Percentiles rank a stretch among this genome's conserved stretches.
phyloP scores from a whole-genome alignment of 106 monocot species.

The Dendrobium nobile region DNA sequence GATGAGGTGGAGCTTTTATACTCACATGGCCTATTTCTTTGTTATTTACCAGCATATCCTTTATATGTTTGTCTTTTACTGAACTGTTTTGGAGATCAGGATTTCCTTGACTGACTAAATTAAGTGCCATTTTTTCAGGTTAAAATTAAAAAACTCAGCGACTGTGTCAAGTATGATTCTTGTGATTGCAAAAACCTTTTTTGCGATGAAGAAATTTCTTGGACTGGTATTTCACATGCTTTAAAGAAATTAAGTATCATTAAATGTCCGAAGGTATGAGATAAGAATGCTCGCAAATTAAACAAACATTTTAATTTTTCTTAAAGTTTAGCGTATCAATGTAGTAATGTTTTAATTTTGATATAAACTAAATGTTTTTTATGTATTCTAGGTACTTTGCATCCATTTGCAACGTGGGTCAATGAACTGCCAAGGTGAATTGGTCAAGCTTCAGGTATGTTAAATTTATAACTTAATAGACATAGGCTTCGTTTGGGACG shows the following conservation, averaged over 20 bases:
- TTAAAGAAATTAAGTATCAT: constrained; percentile 56
- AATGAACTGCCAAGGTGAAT: constrained; percentile 51
- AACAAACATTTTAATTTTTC: not conserved
- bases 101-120: constrained; percentile 3
- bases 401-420: constrained; percentile 83
- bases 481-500: not conserved
- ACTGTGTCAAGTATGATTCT: constrained; percentile 59
- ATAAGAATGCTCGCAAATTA: not conserved
- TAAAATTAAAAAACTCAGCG: constrained; percentile 36
- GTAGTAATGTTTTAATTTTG: not conserved
- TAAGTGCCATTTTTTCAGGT: constrained; percentile 25
- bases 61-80: not conserved
- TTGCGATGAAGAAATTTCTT: constrained; percentile 33
- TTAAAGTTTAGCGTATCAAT: not conserved
- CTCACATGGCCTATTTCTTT: not conserved
- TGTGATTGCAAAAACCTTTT: constrained; percentile 68
- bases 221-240: constrained; percentile 42
- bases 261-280: constrained; percentile 62
- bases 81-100: not conserved
- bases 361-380: constrained; percentile 3
- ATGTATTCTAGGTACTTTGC: constrained; percentile 61
- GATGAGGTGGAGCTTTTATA: constrained; percentile 51
- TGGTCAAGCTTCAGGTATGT: constrained; percentile 67
- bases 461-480: not conserved
- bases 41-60: not conserved